phyloP scores from a whole-genome alignment of 352 stramenopile genomes.

The Globisporangium echinulatum region DNA sequence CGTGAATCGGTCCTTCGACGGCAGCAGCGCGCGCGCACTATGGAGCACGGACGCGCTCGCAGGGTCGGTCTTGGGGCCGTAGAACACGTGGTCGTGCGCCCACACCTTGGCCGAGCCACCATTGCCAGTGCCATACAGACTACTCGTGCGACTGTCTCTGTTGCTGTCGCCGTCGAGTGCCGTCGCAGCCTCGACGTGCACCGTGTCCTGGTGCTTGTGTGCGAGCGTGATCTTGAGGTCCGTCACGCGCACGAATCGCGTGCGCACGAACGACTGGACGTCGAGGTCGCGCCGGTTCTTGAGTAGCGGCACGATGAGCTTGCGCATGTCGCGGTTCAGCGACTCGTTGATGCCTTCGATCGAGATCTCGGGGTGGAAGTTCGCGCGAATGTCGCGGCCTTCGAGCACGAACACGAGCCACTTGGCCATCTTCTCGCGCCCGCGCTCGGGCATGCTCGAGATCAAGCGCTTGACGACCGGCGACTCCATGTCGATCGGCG shows the following conservation, averaged over 20 bases:
- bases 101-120: conserved; percentile 15
- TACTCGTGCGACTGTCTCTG: conserved; percentile 9
- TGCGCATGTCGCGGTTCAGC: conserved; percentile 53
- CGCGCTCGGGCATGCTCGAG: conserved; percentile 53
- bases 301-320: conserved; percentile 62
- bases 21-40: conserved; percentile 22
- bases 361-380: conserved; percentile 67
- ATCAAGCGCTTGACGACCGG: conserved; percentile 62
- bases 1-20: conserved; percentile 40
- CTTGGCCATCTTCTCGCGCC: conserved; percentile 60
- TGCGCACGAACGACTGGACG: conserved; percentile 57
- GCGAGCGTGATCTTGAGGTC: conserved; percentile 66
- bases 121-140: background rate
- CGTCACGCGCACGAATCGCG: conserved; percentile 51
- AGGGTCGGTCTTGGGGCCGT: conserved; percentile 54
- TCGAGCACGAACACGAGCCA: conserved; percentile 69
- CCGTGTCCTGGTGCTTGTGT: conserved; percentile 52
- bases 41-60: conserved; percentile 59
- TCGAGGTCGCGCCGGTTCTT: conserved; percentile 66
- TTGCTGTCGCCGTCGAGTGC: conserved; percentile 2
- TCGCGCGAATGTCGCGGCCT: conserved; percentile 60
- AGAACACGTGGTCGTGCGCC: conserved; percentile 60
- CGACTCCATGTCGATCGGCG: conserved; percentile 73
- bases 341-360: conserved; percentile 64
- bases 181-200: conserved; percentile 31